A percentile compares a stretch with the other conserved stretches of the same genome.
Conservation (phyloP, 768 basidiomycete genomes). For the Pleurotus giganteus region DNA sequence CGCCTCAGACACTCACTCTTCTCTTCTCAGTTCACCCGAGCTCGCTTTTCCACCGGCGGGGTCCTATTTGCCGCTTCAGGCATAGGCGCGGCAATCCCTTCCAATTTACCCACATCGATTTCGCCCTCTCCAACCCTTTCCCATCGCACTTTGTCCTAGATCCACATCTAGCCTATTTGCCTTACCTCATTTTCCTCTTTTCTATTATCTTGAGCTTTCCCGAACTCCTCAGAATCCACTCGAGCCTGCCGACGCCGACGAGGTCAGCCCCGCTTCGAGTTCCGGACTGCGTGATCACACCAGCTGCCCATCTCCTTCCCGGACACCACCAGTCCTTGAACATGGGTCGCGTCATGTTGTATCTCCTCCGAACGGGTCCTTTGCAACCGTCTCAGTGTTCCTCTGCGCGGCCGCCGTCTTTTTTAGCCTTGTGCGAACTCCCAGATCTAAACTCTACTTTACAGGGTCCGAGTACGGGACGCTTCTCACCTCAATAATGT, state of each 20-base stretch:
- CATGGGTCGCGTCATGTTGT: too few relatives aligned
- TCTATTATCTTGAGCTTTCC: background rate
- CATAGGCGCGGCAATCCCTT: conserved; percentile 6
- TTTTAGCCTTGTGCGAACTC: background rate
- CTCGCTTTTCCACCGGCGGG: background rate
- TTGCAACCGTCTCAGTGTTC: background rate
- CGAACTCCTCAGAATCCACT: background rate
- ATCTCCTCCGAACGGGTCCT: too few relatives aligned
- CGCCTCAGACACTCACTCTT: background rate
- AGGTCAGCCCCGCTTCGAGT: too few relatives aligned
- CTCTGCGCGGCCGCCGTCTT: background rate
- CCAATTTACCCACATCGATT: conserved; percentile 1
- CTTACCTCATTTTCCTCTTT: background rate
- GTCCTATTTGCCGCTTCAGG: conserved; percentile 1
- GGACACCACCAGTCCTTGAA: too few relatives aligned
- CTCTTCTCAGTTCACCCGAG: background rate
- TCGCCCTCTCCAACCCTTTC: conserved; percentile 6
- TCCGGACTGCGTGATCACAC: too few relatives aligned
- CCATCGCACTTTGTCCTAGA: conserved; percentile 9
- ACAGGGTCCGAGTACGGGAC: too few relatives aligned
- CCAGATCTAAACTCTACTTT: background rate
- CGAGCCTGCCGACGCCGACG: background rate
- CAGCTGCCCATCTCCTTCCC: too few relatives aligned
- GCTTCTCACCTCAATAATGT: background rate
- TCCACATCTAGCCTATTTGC: conserved; percentile 3